A percentile compares a stretch with the other conserved stretches of the same genome.
Conservation (phyloP, 2,329 filamentous ascomycete genomes). For the Chaetomium globosum region DNA sequence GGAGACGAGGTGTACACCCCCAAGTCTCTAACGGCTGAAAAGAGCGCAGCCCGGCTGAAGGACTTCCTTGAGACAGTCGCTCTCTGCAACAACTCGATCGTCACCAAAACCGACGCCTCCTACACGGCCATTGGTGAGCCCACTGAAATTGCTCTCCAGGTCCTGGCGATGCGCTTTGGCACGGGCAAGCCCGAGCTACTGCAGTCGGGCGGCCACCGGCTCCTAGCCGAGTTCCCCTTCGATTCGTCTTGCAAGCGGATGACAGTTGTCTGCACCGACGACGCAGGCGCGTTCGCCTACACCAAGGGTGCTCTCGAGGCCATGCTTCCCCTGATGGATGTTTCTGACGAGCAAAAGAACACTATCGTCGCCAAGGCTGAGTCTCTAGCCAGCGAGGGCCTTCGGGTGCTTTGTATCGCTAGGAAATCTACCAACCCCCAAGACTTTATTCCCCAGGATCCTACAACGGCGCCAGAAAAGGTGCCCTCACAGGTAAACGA, state of each 20-base stretch:
- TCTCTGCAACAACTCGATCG: conserved; percentile 63
- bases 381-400: conserved; percentile 62
- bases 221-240: conserved; percentile 70
- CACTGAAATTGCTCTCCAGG: conserved; percentile 74
- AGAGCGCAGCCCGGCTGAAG: conserved; percentile 42
- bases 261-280: conserved; percentile 65
- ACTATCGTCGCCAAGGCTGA: conserved; percentile 56
- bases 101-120: conserved; percentile 52
- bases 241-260: conserved; percentile 75
- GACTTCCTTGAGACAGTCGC: conserved; percentile 58
- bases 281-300: conserved; percentile 50
- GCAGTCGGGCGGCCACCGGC: conserved; percentile 44
- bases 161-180: conserved; percentile 70
- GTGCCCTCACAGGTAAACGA: conserved; percentile 34
- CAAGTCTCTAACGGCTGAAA: conserved; percentile 41
- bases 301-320: conserved; percentile 63
- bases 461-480: conserved; percentile 15
- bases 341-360: conserved; percentile 51
- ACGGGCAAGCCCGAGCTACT: conserved; percentile 50
- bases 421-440: conserved; percentile 47
- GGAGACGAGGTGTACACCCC: conserved; percentile 22
- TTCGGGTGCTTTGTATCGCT: conserved; percentile 70
- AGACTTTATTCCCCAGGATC: conserved; percentile 6
- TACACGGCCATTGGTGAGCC: conserved; percentile 68
- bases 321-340: conserved; percentile 56